These are phyloP conservation scores for Pterocarpus santalinus DNA, from an alignment of 306 rosid species.

Conservation along the genomic window DNA sequence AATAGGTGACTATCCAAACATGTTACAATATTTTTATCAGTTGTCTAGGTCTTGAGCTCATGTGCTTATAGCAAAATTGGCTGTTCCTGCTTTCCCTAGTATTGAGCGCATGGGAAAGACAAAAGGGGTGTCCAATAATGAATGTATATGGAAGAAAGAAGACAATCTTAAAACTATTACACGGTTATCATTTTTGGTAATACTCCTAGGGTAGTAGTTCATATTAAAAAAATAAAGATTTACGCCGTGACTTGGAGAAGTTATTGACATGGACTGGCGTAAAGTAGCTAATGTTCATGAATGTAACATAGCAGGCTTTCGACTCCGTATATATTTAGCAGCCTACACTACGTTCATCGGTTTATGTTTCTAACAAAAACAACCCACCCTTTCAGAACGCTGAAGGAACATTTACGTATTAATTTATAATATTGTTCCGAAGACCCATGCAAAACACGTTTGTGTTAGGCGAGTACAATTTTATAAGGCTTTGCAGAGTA, in stretches of 20 bases:
- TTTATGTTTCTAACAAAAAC: neutral
- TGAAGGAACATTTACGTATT: neutral
- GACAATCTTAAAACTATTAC: neutral
- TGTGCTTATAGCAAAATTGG: neutral
- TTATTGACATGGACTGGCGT: neutral
- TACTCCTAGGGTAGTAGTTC: neutral
- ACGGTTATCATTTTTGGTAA: neutral
- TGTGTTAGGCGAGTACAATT: neutral
- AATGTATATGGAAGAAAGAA: no score
- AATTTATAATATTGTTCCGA: neutral
- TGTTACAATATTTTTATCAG: no score
- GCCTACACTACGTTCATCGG: neutral
- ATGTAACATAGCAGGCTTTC: no score
- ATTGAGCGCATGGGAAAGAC: neutral
- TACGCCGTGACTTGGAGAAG: neutral
- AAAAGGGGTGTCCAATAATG: no score
- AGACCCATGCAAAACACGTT: constrained; percentile 4
- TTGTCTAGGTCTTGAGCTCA: no score
- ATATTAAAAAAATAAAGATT: neutral
- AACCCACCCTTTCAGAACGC: neutral
- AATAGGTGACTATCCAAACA: no score
- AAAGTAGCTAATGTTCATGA: neutral
- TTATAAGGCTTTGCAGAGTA: neutral
- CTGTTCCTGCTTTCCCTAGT: neutral
- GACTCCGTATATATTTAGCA: no score